These are phyloP conservation scores for Lactarius indigo DNA, from an alignment of 768 basidiomycete genomes.

Conservation along the genomic window DNA sequence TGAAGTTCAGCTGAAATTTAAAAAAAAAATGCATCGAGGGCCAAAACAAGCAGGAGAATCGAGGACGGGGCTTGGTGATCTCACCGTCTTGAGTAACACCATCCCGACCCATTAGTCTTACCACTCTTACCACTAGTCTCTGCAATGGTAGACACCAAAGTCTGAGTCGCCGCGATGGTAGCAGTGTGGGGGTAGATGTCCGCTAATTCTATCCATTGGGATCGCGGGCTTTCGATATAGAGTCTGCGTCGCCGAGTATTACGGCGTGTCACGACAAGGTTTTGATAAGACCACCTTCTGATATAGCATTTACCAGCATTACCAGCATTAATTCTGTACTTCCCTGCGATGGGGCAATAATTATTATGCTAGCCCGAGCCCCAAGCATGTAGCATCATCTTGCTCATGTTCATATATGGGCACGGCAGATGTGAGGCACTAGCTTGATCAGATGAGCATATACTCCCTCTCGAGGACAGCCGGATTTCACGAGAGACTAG, in stretches of 20 bases:
- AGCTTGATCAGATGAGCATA: not conserved
- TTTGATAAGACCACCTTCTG: not conserved
- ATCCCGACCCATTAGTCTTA: not conserved
- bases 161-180: not conserved
- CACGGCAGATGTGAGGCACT: not conserved
- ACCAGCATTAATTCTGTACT: not conserved
- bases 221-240: not conserved
- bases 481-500: slow-evolving; percentile 7
- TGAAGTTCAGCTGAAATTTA: not conserved
- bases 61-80: not conserved
- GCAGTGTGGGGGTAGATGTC: not conserved
- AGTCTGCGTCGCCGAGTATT: not conserved
- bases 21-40: not conserved
- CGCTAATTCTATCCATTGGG: not conserved
- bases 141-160: not conserved
- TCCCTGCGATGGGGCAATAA: not conserved
- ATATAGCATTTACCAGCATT: not conserved
- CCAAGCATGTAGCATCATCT: not conserved
- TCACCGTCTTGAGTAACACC: not conserved
- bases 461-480: not conserved
- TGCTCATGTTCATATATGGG: not conserved
- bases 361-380: not conserved
- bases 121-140: not conserved
- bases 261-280: not conserved
- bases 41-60: not conserved